Evolutionary conservation across 495 filamentous ascomycete species (phyloP).

Genomic region (Penicillium mononematosum): DNA sequence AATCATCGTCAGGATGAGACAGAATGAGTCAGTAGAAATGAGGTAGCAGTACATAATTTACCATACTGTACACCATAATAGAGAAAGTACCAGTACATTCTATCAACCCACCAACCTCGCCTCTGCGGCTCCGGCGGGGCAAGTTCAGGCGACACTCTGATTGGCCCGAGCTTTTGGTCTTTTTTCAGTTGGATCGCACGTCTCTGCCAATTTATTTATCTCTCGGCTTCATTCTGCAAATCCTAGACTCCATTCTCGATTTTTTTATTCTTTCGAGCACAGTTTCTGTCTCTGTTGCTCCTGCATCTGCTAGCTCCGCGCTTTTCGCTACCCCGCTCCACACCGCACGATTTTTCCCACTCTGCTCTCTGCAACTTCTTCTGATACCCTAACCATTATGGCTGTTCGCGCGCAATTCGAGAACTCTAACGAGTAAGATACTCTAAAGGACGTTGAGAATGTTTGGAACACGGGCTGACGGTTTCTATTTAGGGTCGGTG

Average conservation of each 20-base stretch:
- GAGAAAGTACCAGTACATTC: constrained; percentile 17
- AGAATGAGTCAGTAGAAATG: constrained; percentile 26
- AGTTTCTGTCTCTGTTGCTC: not conserved
- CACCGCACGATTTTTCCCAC: constrained; percentile 8
- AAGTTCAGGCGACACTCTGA: constrained; percentile 6
- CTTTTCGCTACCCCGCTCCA: constrained; percentile 7
- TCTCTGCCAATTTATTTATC: constrained; percentile 15
- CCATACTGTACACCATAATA: too few species aligned
- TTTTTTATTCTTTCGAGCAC: not conserved
- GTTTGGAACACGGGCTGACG: not conserved
- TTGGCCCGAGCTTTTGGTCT: constrained; percentile 31
- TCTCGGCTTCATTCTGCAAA: constrained; percentile 2
- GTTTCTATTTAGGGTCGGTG: constrained; percentile 71
- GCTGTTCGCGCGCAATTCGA: constrained; percentile 90
- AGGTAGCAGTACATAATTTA: not conserved
- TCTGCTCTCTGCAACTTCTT: constrained; percentile 3
- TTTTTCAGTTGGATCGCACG: constrained; percentile 27
- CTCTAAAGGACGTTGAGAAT: not conserved
- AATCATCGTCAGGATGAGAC: constrained; percentile 29
- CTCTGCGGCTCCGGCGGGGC: constrained; percentile 22
- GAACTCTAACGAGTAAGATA: constrained; percentile 91
- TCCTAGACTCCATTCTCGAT: not conserved
- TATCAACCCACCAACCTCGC: constrained; percentile 11
- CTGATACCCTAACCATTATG: constrained; percentile 46
- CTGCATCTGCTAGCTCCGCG: constrained; percentile 1